Base-by-base conservation (phyloP, 305 asterid genomes). In the Petunia hybrid region DNA sequence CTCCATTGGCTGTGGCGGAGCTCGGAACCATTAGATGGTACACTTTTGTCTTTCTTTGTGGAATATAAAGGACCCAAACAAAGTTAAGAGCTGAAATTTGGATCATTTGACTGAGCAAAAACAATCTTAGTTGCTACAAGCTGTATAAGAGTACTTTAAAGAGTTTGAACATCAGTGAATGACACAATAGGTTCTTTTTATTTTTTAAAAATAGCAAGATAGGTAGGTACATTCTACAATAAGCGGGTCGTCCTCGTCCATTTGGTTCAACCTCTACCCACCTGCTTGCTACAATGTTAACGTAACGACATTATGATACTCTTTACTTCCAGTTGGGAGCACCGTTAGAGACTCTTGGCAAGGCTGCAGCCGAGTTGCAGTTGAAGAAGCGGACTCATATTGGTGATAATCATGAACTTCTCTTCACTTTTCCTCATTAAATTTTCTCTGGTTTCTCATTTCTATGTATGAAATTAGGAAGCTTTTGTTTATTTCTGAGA, bases 281-380 rank as follows among this genome's bases (percentile, higher is more conserved):
- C n/a, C n/a, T n/a, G n/a, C n/a, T n/a, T n/a, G n/a, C n/a, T n/a
- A n/a, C n/a, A n/a, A n/a, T n/a, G n/a, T n/a, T n/a, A n/a, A n/a
- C n/a, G n/a, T n/a, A n/a, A n/a, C n/a, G n/a, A n/a, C n/a, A n/a
- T n/a, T n/a, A n/a, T n/a, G n/a, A n/a, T n/a, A n/a, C 64, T 39
- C 4, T 65, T 35, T 10, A 16, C 85, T 87, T 89, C 74, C 90
- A 95, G 99, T 79, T 95, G 89, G 95, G 93, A 83, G 97, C 98
- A 68, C 87, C 93, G 46, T 62, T 84, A 36, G 91, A 89, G 87
- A 84, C 86, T 79, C 79, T 95, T 84, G 97, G 94, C 73, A 89
- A 80, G 88, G 92, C 98, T n/a, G 99, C 99, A 53, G 92, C 93
- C 66, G 92, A 88, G 86, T 90, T 95, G 86, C 89, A 85, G 59